A percentile compares a stretch with the other conserved stretches of the same genome.
Evolutionary conservation across 257 asterid genomes (phyloP).

Genomic region (Anisodus acutangulus): DNA sequence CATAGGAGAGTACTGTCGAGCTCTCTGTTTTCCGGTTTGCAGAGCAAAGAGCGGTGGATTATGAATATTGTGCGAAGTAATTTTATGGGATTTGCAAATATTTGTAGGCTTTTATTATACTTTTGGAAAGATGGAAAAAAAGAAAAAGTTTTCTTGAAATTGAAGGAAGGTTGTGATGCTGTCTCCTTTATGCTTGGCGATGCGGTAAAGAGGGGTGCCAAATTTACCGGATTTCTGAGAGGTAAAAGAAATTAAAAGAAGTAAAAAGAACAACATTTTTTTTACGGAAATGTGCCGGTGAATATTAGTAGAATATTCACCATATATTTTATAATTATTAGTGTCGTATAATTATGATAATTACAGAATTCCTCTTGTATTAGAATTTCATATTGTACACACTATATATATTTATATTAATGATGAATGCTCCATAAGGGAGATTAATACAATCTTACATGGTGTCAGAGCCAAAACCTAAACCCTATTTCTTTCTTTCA

Average conservation of each 20-base stretch:
- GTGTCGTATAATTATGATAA: too few species aligned
- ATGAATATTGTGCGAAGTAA: conserved; percentile 33
- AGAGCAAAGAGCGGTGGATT: conserved; percentile 31
- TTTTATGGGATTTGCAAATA: conserved; percentile 20
- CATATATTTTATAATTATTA: too few species aligned
- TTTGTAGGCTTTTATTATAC: not conserved
- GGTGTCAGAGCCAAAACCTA: too few species aligned
- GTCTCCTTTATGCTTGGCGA: conserved; percentile 32
- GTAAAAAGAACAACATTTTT: not conserved
- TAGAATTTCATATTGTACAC: too few species aligned
- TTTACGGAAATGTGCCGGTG: too few species aligned
- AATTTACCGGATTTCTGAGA: conserved; percentile 24
- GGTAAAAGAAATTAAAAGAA: too few species aligned
- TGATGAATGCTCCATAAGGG: too few species aligned
- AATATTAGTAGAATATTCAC: too few species aligned
- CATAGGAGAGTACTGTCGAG: conserved; percentile 40
- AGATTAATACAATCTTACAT: too few species aligned
- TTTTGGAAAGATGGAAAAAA: conserved; percentile 27
- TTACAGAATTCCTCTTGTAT: too few species aligned
- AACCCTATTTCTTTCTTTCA: too few species aligned
- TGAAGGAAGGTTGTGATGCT: conserved; percentile 68
- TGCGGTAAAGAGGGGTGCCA: conserved; percentile 41
- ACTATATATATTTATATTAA: too few species aligned
- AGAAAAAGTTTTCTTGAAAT: conserved; percentile 49
- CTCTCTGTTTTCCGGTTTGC: not conserved